Base-by-base conservation (phyloP, 305 asterid species). In the Fraxinus baroniana region DNA sequence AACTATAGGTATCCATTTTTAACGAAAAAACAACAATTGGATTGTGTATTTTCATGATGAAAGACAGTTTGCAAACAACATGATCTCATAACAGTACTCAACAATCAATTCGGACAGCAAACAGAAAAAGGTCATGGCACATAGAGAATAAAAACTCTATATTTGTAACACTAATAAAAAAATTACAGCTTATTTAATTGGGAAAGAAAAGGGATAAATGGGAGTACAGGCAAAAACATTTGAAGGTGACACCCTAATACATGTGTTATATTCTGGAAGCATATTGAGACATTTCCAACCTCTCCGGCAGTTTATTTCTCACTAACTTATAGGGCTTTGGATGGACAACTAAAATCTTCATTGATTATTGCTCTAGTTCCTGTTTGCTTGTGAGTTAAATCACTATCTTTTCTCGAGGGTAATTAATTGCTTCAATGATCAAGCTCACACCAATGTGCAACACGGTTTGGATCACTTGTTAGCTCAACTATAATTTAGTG, bases 1-100 rank as follows among this genome's bases (percentile, higher is more conserved):
- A 83, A 60, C 72, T 52, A 78, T 28, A 44, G 3, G 36, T 13
- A 83, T 73, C 78, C 12, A 80, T 74, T 55, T 55, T 78, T 18
- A 81, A 3, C 7, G 9, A 5, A 5, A 20, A 57, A 20, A 18
- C 17, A 20, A 6, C 28, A 30, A 60, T 20, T 60, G 32, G 68
- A 28, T 22, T 18, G 1, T 60, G 13, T 60, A 60, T 60, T 60
- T 60, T 20, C 30, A 60, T 60, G 70, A 60, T 60, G 70, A 22
- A 30, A 60, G 70, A 39, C 78, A 74, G 15, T 35, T 32, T 30
- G 18, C 49, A 74, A 39, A 26, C 15, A 37, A 17, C 60, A 36
- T 39, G 28, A 74, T 20, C 46, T 39, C 49, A 39, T 4, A n/a
- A 46, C 17, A 39, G 30, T 39, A 5, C 4, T 37, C 10, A 74